phyloP scores from a whole-genome alignment of 345 rosid genomes.

The Carallia pectinifolia region DNA sequence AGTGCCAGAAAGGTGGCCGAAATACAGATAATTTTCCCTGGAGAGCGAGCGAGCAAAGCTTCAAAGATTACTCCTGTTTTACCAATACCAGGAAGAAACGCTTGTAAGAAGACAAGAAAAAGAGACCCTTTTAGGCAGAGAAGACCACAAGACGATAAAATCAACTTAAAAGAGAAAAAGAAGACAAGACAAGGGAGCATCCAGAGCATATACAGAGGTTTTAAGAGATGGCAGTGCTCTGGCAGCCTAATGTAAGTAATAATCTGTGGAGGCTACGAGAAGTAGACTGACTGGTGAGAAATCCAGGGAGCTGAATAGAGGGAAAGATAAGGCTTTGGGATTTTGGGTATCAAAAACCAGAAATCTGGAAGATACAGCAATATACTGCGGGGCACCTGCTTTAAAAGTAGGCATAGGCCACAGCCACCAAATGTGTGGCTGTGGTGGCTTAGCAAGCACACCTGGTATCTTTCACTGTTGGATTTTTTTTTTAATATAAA shows the following conservation, averaged over 20 bases:
- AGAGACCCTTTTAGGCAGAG: too few relatives aligned
- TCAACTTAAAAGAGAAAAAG: neutral
- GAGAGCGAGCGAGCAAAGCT: neutral
- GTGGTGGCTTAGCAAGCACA: neutral
- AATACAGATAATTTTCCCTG: neutral
- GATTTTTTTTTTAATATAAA: neutral
- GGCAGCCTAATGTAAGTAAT: neutral
- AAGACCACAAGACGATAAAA: too few relatives aligned
- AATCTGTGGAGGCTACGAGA: neutral
- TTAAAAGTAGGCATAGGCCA: neutral
- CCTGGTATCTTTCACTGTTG: neutral
- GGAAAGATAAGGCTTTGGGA: constrained; percentile 35
- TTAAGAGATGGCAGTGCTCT: neutral
- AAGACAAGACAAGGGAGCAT: neutral
- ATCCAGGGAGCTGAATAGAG: neutral
- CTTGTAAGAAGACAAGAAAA: neutral
- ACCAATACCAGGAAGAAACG: neutral
- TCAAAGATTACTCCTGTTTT: too few relatives aligned
- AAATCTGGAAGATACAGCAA: constrained; percentile 12
- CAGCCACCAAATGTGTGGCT: constrained; percentile 11
- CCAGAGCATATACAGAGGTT: too few relatives aligned
- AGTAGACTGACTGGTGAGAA: constrained; percentile 29
- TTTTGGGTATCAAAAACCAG: constrained; percentile 20
- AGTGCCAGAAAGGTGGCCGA: neutral
- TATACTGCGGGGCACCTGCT: constrained; percentile 16